Conservation (phyloP, 2,329 filamentous ascomycete genomes). For the Meredithiella fracta region DNA sequence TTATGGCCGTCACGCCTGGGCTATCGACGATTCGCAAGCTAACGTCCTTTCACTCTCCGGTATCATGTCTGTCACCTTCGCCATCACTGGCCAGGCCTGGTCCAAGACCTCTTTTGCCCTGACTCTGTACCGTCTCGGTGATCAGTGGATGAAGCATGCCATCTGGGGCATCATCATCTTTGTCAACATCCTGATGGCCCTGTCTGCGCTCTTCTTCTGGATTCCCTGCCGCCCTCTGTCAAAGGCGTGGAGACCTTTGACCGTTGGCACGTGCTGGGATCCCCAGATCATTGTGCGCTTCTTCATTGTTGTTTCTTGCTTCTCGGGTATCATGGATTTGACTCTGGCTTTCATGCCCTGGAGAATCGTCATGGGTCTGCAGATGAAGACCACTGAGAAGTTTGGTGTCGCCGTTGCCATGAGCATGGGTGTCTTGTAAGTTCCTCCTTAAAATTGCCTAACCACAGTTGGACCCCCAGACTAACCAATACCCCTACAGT, state of each 20-base stretch:
- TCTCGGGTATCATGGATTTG: conserved; percentile 16
- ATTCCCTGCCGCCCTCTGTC: conserved; percentile 18
- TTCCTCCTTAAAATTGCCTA: not conserved
- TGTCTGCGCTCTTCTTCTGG: conserved; percentile 18
- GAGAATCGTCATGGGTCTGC: conserved; percentile 18
- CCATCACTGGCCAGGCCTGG: conserved; percentile 10
- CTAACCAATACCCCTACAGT: conserved; percentile 7
- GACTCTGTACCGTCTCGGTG: conserved; percentile 19
- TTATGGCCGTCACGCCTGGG: conserved; percentile 15
- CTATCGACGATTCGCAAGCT: conserved; percentile 7
- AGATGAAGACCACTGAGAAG: conserved; percentile 19
- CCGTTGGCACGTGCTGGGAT: conserved; percentile 18
- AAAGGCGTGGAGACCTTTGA: conserved; percentile 17
- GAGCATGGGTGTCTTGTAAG: conserved; percentile 19
- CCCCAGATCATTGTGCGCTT: conserved; percentile 8
- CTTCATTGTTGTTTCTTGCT: conserved; percentile 10
- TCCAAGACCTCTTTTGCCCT: conserved; percentile 19
- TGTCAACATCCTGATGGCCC: conserved; percentile 17
- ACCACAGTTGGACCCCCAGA: not conserved
- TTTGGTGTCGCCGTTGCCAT: conserved; percentile 18
- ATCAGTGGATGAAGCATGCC: conserved; percentile 16
- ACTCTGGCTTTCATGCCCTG: conserved; percentile 17
- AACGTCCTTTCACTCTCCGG: conserved; percentile 7
- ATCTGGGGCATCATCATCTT: conserved; percentile 19
- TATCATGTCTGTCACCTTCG: conserved; percentile 8